A percentile compares a stretch with the other conserved stretches of the same genome.
phyloP scores from a whole-genome alignment of 345 rosid genomes.

The Citrus medica region DNA sequence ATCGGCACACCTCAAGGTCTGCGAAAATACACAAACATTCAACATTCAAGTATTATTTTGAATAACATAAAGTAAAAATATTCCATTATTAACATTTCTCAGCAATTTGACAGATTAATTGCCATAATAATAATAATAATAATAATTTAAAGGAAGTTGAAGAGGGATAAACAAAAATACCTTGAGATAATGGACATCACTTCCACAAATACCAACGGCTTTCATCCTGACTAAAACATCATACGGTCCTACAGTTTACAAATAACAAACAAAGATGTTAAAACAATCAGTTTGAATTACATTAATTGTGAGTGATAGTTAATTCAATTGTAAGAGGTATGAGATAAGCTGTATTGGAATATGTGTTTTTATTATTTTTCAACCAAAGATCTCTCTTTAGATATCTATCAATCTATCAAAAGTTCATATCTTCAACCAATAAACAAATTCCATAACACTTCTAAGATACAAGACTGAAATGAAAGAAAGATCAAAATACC shows the following conservation, averaged over 20 bases:
- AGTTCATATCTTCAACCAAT: not conserved
- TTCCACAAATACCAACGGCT: conserved; percentile 91
- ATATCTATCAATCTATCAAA: not conserved
- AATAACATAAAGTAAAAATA: not conserved
- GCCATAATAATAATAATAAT: not conserved
- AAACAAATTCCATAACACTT: not conserved
- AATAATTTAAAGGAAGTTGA: not conserved
- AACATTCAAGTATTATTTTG: not conserved
- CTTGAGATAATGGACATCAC: conserved; percentile 96
- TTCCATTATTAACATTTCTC: not conserved
- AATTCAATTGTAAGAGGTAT: too few relatives aligned
- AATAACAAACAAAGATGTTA: not conserved
- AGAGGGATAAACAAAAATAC: conserved; percentile 20
- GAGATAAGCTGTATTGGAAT: too few relatives aligned
- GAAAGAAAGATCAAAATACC: conserved; percentile 29
- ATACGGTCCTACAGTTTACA: conserved; percentile 49
- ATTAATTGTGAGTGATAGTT: too few relatives aligned
- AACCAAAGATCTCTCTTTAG: too few relatives aligned
- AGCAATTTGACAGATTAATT: not conserved
- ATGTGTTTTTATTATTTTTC: too few relatives aligned
- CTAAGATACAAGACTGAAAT: not conserved
- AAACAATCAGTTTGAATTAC: not conserved
- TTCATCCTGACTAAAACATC: conserved; percentile 82
- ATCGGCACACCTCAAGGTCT: conserved; percentile 80
- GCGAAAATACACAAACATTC: not conserved